These are phyloP conservation scores for Somion occarium DNA, from an alignment of 1,284 basidiomycete species.

Conservation along the genomic window DNA sequence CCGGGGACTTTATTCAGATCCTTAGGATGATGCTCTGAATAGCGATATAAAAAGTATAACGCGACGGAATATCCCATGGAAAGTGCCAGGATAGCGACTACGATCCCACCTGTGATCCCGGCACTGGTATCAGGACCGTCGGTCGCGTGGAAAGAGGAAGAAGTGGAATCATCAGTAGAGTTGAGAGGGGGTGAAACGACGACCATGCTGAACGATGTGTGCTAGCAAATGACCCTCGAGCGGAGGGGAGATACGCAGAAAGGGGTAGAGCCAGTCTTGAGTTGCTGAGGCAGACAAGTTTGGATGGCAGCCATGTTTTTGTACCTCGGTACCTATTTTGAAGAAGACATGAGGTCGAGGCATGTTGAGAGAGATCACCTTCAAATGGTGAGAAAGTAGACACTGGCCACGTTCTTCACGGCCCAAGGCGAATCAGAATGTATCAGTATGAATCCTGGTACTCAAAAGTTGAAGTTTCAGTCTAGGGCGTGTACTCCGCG, in stretches of 20 bases:
- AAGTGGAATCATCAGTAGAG: background rate
- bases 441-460: background rate
- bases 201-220: no score
- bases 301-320: background rate
- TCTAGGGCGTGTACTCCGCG: no score
- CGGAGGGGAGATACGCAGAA: no score
- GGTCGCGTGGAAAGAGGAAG: background rate
- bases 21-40: slow-evolving; percentile 38
- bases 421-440: no score
- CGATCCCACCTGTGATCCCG: background rate
- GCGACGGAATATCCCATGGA: slow-evolving; percentile 40
- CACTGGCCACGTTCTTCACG: background rate
- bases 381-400: background rate
- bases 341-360: background rate
- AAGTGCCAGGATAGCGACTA: background rate
- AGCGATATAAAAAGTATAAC: slow-evolving; percentile 42
- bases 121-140: background rate
- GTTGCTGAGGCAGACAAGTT: no score
- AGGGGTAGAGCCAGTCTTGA: no score
- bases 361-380: background rate
- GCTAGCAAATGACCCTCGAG: no score
- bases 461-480: background rate
- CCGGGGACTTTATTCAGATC: slow-evolving; percentile 46
- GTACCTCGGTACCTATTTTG: background rate
- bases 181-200: background rate